These are phyloP conservation scores for Aspergillus incahuasiensis DNA, from an alignment of 495 filamentous ascomycete species.

Conservation along the genomic window DNA sequence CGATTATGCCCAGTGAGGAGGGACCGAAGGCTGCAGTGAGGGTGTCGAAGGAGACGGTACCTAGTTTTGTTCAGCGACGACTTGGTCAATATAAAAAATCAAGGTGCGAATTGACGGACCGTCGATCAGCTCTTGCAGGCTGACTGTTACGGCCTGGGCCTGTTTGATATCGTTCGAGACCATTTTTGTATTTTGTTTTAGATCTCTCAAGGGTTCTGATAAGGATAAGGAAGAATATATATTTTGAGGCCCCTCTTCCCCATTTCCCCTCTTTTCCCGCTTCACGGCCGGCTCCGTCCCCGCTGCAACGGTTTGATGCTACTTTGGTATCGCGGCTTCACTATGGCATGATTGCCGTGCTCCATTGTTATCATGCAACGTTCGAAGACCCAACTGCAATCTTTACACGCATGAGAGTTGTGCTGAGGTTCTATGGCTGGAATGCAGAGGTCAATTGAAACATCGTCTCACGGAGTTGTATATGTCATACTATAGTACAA, in stretches of 20 bases:
- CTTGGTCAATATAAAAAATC: too few relatives aligned
- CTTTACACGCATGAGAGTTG: background rate
- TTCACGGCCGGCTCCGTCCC: conserved; percentile 15
- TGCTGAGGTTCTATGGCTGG: background rate
- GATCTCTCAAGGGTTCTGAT: background rate
- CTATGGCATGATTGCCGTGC: background rate
- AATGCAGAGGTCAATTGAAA: background rate
- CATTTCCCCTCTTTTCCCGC: conserved; percentile 6
- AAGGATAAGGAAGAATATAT: background rate
- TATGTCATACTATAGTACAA: background rate
- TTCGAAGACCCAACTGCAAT: background rate
- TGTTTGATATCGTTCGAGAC: conserved; percentile 19
- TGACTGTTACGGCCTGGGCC: conserved; percentile 50
- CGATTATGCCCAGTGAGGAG: conserved; percentile 83
- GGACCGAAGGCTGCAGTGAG: conserved; percentile 88
- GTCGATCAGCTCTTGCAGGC: conserved; percentile 46
- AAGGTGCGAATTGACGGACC: too few relatives aligned
- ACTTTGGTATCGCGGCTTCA: conserved; percentile 1
- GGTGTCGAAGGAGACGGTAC: conserved; percentile 64
- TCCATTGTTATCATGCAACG: background rate
- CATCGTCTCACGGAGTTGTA: conserved; percentile 1
- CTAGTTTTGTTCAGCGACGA: conserved; percentile 41
- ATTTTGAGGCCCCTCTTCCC: background rate
- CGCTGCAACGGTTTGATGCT: background rate
- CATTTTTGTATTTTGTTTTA: conserved; percentile 13